Evolutionary conservation across 2,329 filamentous ascomycete species (phyloP).

Genomic region (Talaromyces funiculosus): DNA sequence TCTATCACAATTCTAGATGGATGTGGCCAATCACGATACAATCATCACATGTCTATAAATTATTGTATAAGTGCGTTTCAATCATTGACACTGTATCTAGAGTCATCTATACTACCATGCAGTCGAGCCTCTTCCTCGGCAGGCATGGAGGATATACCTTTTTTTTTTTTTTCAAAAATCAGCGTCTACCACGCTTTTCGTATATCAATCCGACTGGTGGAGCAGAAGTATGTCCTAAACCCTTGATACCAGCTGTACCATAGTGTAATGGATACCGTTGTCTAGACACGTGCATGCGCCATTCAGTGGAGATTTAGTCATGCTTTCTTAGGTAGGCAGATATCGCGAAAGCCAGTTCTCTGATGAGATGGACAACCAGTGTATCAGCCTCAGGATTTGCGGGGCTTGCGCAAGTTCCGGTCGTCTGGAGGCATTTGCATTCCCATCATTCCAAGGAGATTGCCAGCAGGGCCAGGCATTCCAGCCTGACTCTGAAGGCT

Average conservation of each 20-base stretch:
- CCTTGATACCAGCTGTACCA: background rate
- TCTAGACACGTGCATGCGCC: background rate
- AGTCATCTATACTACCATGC: background rate
- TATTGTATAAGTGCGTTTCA: too few relatives aligned
- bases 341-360: background rate
- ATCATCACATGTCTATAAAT: background rate
- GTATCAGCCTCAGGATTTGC: background rate
- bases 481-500: slow-evolving; percentile 89
- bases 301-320: background rate
- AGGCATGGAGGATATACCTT: background rate
- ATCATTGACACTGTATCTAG: background rate
- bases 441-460: slow-evolving; percentile 81
- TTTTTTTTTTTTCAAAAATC: too few relatives aligned
- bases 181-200: background rate
- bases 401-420: slow-evolving; percentile 17
- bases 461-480: slow-evolving; percentile 77
- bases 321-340: too few relatives aligned
- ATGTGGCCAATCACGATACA: background rate
- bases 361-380: background rate
- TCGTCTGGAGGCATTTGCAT: slow-evolving; percentile 76
- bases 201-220: background rate
- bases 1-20: background rate
- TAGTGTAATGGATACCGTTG: background rate
- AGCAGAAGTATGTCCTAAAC: background rate
- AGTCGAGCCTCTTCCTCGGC: background rate